Evolutionary conservation across 768 basidiomycete species (phyloP), one percentile per base, ranked within the genome.

Genomic region (Pulveroboletus ravenelii): DNA sequence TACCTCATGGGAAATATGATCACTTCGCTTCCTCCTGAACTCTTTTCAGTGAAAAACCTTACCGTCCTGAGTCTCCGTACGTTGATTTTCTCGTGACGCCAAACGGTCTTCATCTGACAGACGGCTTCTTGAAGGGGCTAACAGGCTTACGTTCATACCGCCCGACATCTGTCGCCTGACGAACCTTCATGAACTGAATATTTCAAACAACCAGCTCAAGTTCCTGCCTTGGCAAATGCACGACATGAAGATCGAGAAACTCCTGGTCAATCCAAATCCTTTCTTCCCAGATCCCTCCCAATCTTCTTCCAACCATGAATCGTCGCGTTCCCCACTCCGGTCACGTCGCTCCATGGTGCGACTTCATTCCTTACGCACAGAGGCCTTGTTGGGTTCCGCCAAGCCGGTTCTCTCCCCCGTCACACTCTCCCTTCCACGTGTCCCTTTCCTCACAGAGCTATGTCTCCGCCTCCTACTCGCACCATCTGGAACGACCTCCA

Each of bases 221-320:
- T 85, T 77, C 62, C 64, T 89, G 0, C 87, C 87, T 13, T 75
- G 81, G 7, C 85, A 89, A 60, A 75, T 89, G 61, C 63, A 75
- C n/a, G 61, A 67, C 29, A 80, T 87, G 78, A 71, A 62, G n/a
- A 69, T 87, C 1, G 60, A 61, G 17, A 70, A 62, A 9, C 67
- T 88, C 6, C 55, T 61, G 17, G 60, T 87, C 3, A 63, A 78
- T 35, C 82, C 80, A 0, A 89, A 90, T 54, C 85, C 78, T 0
- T 89, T 86, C 65, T 52, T 79, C 4, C 45, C 42, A 5, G 66
- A 65, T 10, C 71, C 70, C 6, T 51, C 70, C 65, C 20, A 53
- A 34, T 45, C 44, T 6, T 45, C 44, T 6, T 25, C 53, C 3
- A 10, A 32, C 37, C 23, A 44, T 0, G 47, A 56, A 13, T 17